phyloP scores from a whole-genome alignment of 192 early-diverging fungal genomes.

The Oehlia diaphana region DNA sequence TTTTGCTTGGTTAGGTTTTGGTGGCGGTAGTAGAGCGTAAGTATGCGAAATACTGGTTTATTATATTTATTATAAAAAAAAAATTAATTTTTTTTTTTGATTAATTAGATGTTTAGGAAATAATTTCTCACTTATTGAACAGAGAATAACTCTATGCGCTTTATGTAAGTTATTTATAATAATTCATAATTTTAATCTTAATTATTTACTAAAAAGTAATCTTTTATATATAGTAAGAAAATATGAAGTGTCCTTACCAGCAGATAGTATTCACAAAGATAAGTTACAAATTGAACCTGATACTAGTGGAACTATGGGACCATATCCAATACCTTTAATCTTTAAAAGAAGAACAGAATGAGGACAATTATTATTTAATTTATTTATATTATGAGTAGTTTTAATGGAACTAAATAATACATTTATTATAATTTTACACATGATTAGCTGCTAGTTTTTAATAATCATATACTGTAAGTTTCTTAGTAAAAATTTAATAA shows the following conservation, averaged over 20 bases:
- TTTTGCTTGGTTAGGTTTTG: not conserved
- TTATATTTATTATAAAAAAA: not conserved
- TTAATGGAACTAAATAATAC: no score
- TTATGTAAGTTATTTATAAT: not conserved
- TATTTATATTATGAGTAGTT: no score
- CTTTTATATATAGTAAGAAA: not conserved
- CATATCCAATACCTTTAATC: not conserved
- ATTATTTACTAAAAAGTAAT: no score
- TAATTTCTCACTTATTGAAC: not conserved
- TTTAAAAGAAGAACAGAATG: constrained; percentile 5
- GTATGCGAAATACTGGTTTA: no score
- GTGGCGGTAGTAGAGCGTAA: not conserved
- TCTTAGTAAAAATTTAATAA: no score
- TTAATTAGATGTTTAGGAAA: not conserved
- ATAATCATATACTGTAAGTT: no score
- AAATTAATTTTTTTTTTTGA: not conserved
- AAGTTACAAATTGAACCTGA: not conserved
- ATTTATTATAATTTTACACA: no score
- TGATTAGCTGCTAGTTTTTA: no score
- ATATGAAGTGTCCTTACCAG: not conserved
- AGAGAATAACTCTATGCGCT: not conserved
- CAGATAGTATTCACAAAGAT: not conserved
- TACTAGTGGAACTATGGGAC: not conserved
- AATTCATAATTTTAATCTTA: no score
- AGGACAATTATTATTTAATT: not conserved